These are phyloP conservation scores for Trichosporon asahii DNA, from an alignment of 1,284 basidiomycete species.

Conservation along the genomic window DNA sequence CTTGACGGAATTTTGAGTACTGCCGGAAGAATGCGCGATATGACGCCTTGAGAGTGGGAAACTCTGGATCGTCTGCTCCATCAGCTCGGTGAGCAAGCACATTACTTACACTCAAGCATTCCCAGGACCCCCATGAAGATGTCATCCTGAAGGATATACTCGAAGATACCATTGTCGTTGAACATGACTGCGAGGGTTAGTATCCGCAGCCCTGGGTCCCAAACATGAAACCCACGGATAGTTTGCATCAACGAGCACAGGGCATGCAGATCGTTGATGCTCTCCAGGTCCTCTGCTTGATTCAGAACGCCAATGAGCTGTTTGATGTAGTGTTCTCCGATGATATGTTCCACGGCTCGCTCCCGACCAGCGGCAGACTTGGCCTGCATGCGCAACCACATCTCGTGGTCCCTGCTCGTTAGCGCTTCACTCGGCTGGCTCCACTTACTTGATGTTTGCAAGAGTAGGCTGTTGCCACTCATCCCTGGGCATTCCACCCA, in stretches of 20 bases:
- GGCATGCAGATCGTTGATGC: slow-evolving; percentile 79
- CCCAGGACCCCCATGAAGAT: slow-evolving; percentile 88
- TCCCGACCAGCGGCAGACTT: slow-evolving; percentile 54
- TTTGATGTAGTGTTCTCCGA: slow-evolving; percentile 75
- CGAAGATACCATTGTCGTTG: slow-evolving; percentile 92
- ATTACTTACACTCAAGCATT: slow-evolving; percentile 86
- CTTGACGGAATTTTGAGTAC: slow-evolving; percentile 78
- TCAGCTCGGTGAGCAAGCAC: slow-evolving; percentile 1
- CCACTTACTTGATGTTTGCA: slow-evolving; percentile 44
- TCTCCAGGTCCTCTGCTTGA: slow-evolving; percentile 89
- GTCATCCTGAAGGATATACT: slow-evolving; percentile 91
- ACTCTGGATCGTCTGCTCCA: slow-evolving; percentile 90
- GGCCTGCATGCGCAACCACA: slow-evolving; percentile 43
- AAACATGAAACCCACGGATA: slow-evolving; percentile 67
- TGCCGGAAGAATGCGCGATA: slow-evolving; percentile 88
- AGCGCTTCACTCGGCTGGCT: slow-evolving; percentile 14
- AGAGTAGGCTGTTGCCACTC: slow-evolving; percentile 42
- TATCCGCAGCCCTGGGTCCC: background rate
- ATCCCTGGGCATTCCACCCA: slow-evolving; percentile 14
- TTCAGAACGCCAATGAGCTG: slow-evolving; percentile 77
- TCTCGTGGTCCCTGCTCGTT: slow-evolving; percentile 40
- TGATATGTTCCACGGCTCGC: slow-evolving; percentile 75
- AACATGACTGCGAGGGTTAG: slow-evolving; percentile 69
- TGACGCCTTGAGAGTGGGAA: slow-evolving; percentile 89
- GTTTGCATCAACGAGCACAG: slow-evolving; percentile 91